These are phyloP conservation scores for Oxyria digyna DNA, from an alignment of 148 eudicot species.

Conservation along the genomic window DNA sequence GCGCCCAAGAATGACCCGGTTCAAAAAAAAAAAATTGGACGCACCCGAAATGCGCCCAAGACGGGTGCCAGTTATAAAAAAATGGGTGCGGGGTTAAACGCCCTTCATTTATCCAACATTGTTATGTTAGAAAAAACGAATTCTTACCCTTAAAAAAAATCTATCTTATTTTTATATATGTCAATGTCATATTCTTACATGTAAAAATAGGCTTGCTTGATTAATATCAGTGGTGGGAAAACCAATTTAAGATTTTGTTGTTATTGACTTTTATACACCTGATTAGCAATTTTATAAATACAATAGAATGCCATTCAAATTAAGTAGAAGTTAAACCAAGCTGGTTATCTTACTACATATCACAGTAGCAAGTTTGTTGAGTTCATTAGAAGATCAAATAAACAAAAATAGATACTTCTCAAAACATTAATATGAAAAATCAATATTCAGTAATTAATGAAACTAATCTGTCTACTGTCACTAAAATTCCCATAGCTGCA, in stretches of 20 bases:
- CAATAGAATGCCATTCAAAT: neutral
- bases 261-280: neutral
- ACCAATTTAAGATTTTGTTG: no score
- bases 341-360: neutral
- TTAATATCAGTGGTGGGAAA: neutral
- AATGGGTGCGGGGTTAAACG: no score
- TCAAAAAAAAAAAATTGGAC: no score
- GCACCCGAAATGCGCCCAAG: no score
- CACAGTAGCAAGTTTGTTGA: no score
- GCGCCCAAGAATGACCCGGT: no score
- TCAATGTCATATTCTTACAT: neutral
- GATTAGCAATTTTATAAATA: neutral
- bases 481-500: neutral
- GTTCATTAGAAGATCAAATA: no score
- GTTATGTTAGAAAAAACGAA: no score
- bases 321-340: neutral
- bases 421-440: neutral
- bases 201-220: neutral
- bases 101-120: no score
- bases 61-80: no score
- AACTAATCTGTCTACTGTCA: neutral
- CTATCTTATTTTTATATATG: no score
- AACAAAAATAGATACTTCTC: neutral
- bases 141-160: no score
- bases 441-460: neutral